phyloP scores from a whole-genome alignment of 2,329 filamentous ascomycete genomes.

The Xylaria sp. region DNA sequence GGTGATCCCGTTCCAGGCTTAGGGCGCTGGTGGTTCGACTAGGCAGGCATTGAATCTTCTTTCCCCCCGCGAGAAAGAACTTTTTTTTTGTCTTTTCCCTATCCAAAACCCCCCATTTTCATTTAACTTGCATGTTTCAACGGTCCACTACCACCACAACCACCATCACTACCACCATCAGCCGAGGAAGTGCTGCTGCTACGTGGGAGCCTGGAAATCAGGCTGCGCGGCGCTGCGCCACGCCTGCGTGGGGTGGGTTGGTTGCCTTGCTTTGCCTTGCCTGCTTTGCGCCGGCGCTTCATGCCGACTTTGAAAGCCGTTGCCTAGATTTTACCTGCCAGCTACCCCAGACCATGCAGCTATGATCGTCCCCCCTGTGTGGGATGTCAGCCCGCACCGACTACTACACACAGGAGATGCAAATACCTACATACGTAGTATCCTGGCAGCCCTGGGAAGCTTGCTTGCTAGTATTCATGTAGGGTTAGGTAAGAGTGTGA shows the following conservation, averaged over 20 bases:
- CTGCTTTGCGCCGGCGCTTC: neutral
- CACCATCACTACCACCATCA: too few species aligned
- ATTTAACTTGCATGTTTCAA: neutral
- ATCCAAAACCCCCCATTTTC: neutral
- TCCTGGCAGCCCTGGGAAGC: too few species aligned
- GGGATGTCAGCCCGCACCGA: neutral
- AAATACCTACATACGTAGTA: too few species aligned
- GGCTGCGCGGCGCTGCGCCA: neutral
- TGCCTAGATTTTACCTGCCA: neutral
- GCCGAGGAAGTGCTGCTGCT: too few species aligned
- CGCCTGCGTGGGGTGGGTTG: too few species aligned
- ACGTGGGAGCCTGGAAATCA: neutral
- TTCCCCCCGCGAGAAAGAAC: conserved; percentile 4
- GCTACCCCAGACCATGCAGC: neutral
- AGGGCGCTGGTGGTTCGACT: conserved; percentile 10
- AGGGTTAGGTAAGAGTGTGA: neutral
- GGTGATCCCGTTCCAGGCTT: conserved; percentile 21
- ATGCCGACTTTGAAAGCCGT: neutral
- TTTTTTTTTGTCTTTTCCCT: conserved; percentile 1
- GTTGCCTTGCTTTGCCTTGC: neutral
- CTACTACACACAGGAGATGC: neutral
- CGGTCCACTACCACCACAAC: neutral
- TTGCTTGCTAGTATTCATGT: too few species aligned
- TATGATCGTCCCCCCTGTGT: neutral
- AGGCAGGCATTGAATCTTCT: conserved; percentile 1